A percentile compares a stretch with the other conserved stretches of the same genome.
Evolutionary conservation across 2,329 filamentous ascomycete species (phyloP).

Genomic region (Cladosporium oxysporum): DNA sequence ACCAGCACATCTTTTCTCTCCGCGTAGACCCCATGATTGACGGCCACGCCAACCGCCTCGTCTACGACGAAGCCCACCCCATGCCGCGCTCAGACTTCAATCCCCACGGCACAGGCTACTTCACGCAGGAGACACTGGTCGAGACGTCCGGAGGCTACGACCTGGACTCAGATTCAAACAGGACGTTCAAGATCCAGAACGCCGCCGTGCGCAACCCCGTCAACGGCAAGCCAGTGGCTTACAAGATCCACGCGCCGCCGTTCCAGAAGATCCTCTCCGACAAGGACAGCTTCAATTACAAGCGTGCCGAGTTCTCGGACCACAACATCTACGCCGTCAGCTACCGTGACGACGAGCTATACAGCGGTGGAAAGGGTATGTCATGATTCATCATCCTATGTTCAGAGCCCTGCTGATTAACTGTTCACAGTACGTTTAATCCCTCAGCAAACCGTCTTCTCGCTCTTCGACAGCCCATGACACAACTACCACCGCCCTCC

Average conservation of each 20-base stretch:
- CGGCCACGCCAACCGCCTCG: slow-evolving; percentile 47
- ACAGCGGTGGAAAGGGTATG: slow-evolving; percentile 53
- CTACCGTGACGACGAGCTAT: slow-evolving; percentile 60
- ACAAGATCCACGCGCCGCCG: slow-evolving; percentile 52
- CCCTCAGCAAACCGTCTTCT: neutral
- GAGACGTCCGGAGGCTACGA: slow-evolving; percentile 54
- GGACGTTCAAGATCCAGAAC: slow-evolving; percentile 54
- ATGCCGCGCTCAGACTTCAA: slow-evolving; percentile 60
- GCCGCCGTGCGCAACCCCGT: slow-evolving; percentile 46
- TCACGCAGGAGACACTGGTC: slow-evolving; percentile 49
- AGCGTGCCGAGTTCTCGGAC: slow-evolving; percentile 60
- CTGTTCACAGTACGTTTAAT: neutral
- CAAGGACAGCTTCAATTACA: slow-evolving; percentile 56
- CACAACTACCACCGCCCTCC: neutral
- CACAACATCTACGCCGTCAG: slow-evolving; percentile 61
- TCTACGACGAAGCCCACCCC: slow-evolving; percentile 58
- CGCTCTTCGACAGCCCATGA: too few relatives aligned
- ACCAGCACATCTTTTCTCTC: slow-evolving; percentile 73
- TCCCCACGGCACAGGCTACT: slow-evolving; percentile 56
- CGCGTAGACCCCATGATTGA: slow-evolving; percentile 52
- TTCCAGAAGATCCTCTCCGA: slow-evolving; percentile 56
- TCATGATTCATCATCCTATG: neutral
- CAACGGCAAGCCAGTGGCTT: slow-evolving; percentile 51
- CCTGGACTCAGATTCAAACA: slow-evolving; percentile 47
- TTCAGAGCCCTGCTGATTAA: neutral